These are phyloP conservation scores for Gleditsia sinensis DNA, from an alignment of 306 rosid species.

Conservation along the genomic window DNA sequence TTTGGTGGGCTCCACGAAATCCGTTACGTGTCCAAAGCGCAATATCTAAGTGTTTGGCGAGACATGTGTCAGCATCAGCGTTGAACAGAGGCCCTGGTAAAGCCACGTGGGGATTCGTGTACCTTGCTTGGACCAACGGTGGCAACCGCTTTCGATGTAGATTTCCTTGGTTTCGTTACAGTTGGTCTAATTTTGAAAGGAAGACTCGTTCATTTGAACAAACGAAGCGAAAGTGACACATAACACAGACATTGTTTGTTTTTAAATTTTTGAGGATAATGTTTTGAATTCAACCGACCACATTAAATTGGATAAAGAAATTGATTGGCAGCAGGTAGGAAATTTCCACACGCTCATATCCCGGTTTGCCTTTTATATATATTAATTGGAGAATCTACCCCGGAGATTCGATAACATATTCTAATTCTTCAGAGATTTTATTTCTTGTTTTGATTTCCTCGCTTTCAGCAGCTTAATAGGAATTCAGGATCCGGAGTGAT, in stretches of 20 bases:
- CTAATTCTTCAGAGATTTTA: not conserved
- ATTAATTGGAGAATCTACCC: not conserved
- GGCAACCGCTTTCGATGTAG: not conserved
- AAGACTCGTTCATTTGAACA: not conserved
- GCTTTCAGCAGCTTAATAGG: not conserved
- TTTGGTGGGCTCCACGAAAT: conserved; percentile 16
- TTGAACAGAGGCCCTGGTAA: not conserved
- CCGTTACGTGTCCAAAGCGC: conserved; percentile 28
- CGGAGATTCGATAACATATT: not conserved
- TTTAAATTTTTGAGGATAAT: conserved; percentile 14
- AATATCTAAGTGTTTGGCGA: too few relatives aligned
- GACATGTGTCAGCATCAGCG: not conserved
- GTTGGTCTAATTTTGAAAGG: conserved; percentile 32
- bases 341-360: conserved; percentile 28
- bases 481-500: not conserved
- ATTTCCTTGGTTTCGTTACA: conserved; percentile 24
- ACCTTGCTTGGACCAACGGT: conserved; percentile 5
- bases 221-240: not conserved
- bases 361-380: not conserved
- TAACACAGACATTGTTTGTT: not conserved
- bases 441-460: not conserved
- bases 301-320: not conserved
- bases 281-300: conserved; percentile 37
- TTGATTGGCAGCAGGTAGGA: not conserved
- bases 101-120: conserved; percentile 16